A percentile compares a stretch with the other conserved stretches of the same genome.
Conservation (phyloP, 257 asterid genomes). For the Gardenia jasminoides region DNA sequence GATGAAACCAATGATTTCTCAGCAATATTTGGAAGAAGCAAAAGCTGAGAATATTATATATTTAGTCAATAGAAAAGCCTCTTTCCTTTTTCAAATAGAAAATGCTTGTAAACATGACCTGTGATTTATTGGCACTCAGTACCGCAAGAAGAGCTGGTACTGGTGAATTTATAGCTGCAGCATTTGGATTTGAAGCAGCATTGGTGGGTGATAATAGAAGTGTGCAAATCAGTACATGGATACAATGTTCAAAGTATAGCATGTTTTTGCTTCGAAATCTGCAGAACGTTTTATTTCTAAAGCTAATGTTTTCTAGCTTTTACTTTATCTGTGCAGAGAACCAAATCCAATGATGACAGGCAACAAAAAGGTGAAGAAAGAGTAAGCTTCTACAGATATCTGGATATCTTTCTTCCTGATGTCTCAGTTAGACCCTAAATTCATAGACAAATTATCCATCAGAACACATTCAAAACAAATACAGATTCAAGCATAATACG, state of each 20-base stretch:
- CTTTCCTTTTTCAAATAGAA: not conserved
- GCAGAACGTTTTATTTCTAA: conserved; percentile 5
- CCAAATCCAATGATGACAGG: not conserved
- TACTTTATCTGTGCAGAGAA: conserved; percentile 25
- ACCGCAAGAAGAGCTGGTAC: conserved; percentile 28
- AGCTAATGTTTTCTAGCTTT: no score
- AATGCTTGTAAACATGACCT: conserved; percentile 1
- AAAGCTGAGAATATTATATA: not conserved
- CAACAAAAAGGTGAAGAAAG: not conserved
- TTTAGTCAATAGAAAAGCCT: not conserved
- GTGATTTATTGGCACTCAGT: conserved; percentile 23
- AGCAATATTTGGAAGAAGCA: not conserved
- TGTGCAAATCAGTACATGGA: conserved; percentile 29
- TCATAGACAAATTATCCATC: not conserved
- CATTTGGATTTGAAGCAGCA: no score
- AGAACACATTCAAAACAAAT: not conserved
- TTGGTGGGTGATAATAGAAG: conserved; percentile 30
- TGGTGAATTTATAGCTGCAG: conserved; percentile 44
- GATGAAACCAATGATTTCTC: not conserved
- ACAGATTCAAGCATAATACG: not conserved
- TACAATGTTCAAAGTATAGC: no score
- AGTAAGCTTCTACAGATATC: not conserved
- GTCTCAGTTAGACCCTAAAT: not conserved
- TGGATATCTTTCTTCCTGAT: not conserved
- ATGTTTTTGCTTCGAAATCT: not conserved